Percentiles rank a stretch among this genome's conserved stretches.
These are phyloP conservation scores for Trypanosoma rangeli DNA, from an alignment of 208 protist genomes.

Conservation along the genomic window DNA sequence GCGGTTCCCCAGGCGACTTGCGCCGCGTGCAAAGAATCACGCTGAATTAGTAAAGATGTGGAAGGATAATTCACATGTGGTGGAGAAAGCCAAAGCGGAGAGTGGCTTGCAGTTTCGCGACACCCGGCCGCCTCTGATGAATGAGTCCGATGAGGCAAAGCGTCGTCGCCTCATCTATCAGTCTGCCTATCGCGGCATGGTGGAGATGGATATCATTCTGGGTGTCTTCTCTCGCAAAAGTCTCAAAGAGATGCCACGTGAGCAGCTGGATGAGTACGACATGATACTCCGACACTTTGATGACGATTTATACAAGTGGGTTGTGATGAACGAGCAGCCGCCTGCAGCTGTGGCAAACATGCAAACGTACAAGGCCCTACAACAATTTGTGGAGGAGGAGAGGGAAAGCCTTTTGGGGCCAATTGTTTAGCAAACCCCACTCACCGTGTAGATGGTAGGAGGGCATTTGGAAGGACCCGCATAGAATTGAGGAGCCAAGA, in stretches of 20 bases:
- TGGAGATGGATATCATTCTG: constrained; percentile 90
- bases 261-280: constrained; percentile 83
- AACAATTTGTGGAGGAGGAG: constrained; percentile 62
- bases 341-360: constrained; percentile 54
- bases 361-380: constrained; percentile 42
- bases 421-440: neutral
- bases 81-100: constrained; percentile 35
- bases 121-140: constrained; percentile 41
- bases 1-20: constrained; percentile 13
- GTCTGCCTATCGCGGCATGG: constrained; percentile 86
- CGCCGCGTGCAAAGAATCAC: constrained; percentile 23
- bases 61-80: constrained; percentile 14
- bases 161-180: constrained; percentile 80
- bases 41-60: constrained; percentile 33
- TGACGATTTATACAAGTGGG: constrained; percentile 84
- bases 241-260: constrained; percentile 38
- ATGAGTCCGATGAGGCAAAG: constrained; percentile 63
- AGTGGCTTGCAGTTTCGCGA: constrained; percentile 68
- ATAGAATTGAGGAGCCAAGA: neutral
- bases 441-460: too few species aligned
- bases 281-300: constrained; percentile 80
- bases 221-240: constrained; percentile 74
- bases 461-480: neutral
- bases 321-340: constrained; percentile 64
- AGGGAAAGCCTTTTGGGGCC: constrained; percentile 55